phyloP scores from a whole-genome alignment of 1,139 yeast genomes.

The Blastobotrys ciferrii region DNA sequence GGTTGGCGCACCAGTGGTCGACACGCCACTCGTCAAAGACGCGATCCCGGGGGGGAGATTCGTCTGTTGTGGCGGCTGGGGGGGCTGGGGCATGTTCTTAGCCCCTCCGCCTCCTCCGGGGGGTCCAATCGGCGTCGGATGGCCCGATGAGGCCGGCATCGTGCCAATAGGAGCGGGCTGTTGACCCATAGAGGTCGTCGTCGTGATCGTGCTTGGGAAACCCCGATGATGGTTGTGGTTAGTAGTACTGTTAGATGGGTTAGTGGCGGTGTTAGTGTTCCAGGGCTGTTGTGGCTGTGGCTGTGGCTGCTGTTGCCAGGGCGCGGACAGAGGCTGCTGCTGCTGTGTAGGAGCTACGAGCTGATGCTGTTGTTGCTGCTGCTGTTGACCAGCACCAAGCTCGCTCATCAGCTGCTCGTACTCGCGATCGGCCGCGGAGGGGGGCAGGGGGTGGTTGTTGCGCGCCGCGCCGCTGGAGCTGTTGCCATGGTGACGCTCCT shows the following conservation, averaged over 20 bases:
- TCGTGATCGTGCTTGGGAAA: slow-evolving; percentile 9
- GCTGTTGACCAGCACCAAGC: slow-evolving; percentile 39
- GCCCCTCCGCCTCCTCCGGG: slow-evolving; percentile 10
- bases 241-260: slow-evolving; percentile 9
- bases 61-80: slow-evolving; percentile 8
- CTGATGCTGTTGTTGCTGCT: slow-evolving; percentile 1
- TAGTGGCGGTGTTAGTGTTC: slow-evolving; percentile 4
- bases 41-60: slow-evolving; percentile 9
- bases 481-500: slow-evolving; percentile 33
- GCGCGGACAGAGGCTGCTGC: slow-evolving; percentile 7
- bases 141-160: too few relatives aligned
- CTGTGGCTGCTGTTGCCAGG: slow-evolving; percentile 11
- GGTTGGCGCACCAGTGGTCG: neutral
- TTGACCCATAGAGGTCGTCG: slow-evolving; percentile 8
- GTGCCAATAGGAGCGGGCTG: slow-evolving; percentile 9
- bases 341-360: slow-evolving; percentile 5
- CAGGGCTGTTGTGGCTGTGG: slow-evolving; percentile 10
- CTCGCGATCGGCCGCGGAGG: slow-evolving; percentile 43
- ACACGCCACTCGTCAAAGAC: slow-evolving; percentile 1
- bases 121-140: slow-evolving; percentile 13
- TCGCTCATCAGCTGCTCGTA: slow-evolving; percentile 53
- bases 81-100: slow-evolving; percentile 8
- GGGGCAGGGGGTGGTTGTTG: neutral
- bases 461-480: slow-evolving; percentile 16
- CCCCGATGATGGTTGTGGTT: too few relatives aligned